phyloP scores from a whole-genome alignment of 352 stramenopile species.

The Globisporangium iwayamae region DNA sequence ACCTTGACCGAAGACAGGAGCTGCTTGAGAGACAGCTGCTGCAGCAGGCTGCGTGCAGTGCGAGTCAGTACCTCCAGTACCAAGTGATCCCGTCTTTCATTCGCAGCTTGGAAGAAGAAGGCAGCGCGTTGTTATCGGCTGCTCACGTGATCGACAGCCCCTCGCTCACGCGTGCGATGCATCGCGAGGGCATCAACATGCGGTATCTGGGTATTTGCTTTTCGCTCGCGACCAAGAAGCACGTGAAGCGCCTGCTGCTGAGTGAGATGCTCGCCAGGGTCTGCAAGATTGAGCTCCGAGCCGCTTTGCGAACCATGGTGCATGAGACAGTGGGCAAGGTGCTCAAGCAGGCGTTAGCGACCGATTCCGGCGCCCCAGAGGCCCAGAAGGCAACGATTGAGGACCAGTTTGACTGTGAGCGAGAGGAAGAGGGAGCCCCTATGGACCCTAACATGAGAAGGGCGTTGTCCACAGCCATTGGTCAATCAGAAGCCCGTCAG shows the following conservation, averaged over 20 bases:
- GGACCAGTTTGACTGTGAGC: neutral
- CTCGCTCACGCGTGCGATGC: slow-evolving; percentile 37
- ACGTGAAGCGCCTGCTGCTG: slow-evolving; percentile 43
- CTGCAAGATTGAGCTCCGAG: slow-evolving; percentile 49
- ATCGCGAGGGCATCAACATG: slow-evolving; percentile 55
- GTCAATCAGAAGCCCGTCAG: slow-evolving; percentile 20
- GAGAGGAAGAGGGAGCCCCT: neutral
- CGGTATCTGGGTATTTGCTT: slow-evolving; percentile 57
- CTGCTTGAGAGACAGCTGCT: slow-evolving; percentile 29
- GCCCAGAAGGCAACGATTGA: neutral
- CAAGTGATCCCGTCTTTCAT: slow-evolving; percentile 51
- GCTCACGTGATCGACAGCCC: slow-evolving; percentile 30
- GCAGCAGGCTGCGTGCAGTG: slow-evolving; percentile 31
- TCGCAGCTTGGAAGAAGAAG: slow-evolving; percentile 30
- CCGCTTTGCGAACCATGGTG: slow-evolving; percentile 30
- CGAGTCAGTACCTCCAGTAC: slow-evolving; percentile 33
- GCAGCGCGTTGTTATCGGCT: neutral
- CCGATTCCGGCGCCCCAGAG: neutral
- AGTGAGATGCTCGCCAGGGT: slow-evolving; percentile 59
- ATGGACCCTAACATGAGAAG: slow-evolving; percentile 15
- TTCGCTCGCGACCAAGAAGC: slow-evolving; percentile 35
- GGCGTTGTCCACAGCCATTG: slow-evolving; percentile 16
- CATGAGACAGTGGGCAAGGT: slow-evolving; percentile 18
- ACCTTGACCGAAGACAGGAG: neutral
- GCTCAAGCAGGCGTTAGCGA: slow-evolving; percentile 19